These are phyloP conservation scores for Stephanodiscus triporus DNA, from an alignment of 108 stramenopile genomes.

Conservation along the genomic window DNA sequence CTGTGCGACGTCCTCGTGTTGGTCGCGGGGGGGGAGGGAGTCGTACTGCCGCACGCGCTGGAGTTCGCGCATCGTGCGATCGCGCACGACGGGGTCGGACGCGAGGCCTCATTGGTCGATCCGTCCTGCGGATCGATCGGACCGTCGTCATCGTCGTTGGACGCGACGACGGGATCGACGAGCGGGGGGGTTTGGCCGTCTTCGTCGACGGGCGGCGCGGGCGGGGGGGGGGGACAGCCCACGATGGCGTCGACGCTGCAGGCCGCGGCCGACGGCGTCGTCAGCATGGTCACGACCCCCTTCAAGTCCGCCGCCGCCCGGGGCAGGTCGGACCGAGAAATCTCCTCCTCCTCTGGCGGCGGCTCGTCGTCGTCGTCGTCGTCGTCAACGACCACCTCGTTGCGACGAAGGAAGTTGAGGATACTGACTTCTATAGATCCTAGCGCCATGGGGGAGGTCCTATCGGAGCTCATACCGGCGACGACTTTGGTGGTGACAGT, in stretches of 20 bases:
- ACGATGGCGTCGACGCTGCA: slow-evolving; percentile 52
- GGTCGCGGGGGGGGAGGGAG: slow-evolving; percentile 30
- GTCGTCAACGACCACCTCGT: slow-evolving; percentile 5
- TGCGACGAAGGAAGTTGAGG: slow-evolving; percentile 47
- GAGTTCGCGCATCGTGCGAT: slow-evolving; percentile 79
- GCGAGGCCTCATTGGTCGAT: slow-evolving; percentile 12
- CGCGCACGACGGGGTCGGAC: slow-evolving; percentile 50
- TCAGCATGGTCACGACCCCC: slow-evolving; percentile 47
- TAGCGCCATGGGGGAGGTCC: slow-evolving; percentile 42
- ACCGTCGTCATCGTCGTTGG: not conserved
- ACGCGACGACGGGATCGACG: slow-evolving; percentile 15
- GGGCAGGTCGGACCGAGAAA: slow-evolving; percentile 6
- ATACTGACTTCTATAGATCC: slow-evolving; percentile 72
- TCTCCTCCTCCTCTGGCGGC: not conserved
- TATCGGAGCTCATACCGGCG: slow-evolving; percentile 62
- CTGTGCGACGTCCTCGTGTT: slow-evolving; percentile 79
- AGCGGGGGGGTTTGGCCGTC: too few species aligned
- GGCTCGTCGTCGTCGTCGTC: slow-evolving; percentile 1
- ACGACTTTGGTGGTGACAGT: slow-evolving; percentile 73
- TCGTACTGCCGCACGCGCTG: slow-evolving; percentile 57
- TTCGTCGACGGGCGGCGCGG: slow-evolving; percentile 29
- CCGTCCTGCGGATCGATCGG: slow-evolving; percentile 9
- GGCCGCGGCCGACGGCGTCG: slow-evolving; percentile 11
- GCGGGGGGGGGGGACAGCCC: not conserved
- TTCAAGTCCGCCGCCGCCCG: slow-evolving; percentile 27